A percentile compares a stretch with the other conserved stretches of the same genome.
Evolutionary conservation across 2,329 filamentous ascomycete genomes (phyloP).

Genomic region (Penicillium corylophilum): DNA sequence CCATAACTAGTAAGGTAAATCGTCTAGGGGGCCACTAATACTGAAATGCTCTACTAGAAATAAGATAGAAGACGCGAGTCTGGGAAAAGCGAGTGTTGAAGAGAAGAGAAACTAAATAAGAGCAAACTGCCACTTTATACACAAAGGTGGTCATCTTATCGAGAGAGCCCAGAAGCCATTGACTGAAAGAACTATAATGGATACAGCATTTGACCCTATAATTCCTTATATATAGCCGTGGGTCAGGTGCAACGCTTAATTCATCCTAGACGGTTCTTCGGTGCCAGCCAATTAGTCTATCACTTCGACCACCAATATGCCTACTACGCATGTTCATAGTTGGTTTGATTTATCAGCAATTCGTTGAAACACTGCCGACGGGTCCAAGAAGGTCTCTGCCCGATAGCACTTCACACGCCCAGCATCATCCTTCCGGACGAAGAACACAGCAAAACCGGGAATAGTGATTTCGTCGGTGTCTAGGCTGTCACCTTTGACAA

Average conservation of each 20-base stretch:
- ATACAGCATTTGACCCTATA: background rate
- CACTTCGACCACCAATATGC: background rate
- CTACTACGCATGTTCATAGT: background rate
- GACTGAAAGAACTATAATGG: no score
- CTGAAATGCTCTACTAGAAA: no score
- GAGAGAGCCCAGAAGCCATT: no score
- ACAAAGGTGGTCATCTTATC: no score
- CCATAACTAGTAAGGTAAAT: no score
- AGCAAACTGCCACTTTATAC: no score
- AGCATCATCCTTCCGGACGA: background rate
- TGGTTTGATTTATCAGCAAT: slow-evolving; percentile 2
- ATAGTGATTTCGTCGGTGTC: slow-evolving; percentile 7
- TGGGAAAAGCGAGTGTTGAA: no score
- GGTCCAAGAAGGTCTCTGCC: slow-evolving; percentile 5
- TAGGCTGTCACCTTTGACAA: slow-evolving; percentile 4
- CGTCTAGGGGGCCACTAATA: no score
- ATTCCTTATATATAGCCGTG: background rate
- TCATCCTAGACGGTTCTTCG: no score
- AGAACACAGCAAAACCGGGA: slow-evolving; percentile 6
- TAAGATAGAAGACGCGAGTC: no score
- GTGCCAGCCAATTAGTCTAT: background rate
- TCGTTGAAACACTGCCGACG: slow-evolving; percentile 4
- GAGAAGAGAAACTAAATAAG: no score
- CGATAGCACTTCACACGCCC: slow-evolving; percentile 5
- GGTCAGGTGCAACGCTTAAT: no score